Percentiles rank a stretch among this genome's conserved stretches.
These are phyloP conservation scores for Decorospora gaudefroyi DNA, from an alignment of 2,329 filamentous ascomycete species.

Conservation along the genomic window DNA sequence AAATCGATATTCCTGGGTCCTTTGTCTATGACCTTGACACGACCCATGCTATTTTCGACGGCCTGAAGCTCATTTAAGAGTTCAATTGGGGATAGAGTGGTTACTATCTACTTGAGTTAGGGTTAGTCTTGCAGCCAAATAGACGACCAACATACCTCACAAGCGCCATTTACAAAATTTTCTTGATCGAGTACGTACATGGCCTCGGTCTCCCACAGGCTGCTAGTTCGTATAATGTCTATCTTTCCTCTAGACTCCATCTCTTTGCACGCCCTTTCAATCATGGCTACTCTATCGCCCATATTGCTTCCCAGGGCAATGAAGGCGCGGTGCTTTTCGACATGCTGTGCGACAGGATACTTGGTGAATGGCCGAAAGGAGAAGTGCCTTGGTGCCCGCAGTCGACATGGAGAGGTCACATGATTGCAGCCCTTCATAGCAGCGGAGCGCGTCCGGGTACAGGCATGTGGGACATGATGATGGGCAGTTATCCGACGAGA, in stretches of 20 bases:
- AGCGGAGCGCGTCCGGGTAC: no score
- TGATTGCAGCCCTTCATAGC: no score
- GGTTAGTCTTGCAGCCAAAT: background rate
- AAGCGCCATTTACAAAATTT: slow-evolving; percentile 88
- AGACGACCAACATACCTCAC: slow-evolving; percentile 67
- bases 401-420: no score
- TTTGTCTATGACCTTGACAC: slow-evolving; percentile 86
- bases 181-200: slow-evolving; percentile 96
- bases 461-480: no score
- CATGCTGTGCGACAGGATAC: background rate
- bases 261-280: slow-evolving; percentile 78
- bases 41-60: slow-evolving; percentile 79
- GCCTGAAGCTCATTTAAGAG: slow-evolving; percentile 80
- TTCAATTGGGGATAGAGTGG: slow-evolving; percentile 71
- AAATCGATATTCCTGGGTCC: slow-evolving; percentile 93
- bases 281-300: slow-evolving; percentile 80
- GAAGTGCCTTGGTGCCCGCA: background rate
- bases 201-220: slow-evolving; percentile 89
- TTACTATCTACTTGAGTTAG: slow-evolving; percentile 68
- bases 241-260: slow-evolving; percentile 73
- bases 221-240: slow-evolving; percentile 77
- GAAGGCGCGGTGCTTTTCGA: slow-evolving; percentile 60
- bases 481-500: no score
- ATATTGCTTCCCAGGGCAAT: slow-evolving; percentile 93
- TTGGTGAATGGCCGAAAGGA: background rate